Base-by-base conservation (phyloP, 148 eudicot species). In the Arctostaphylos glauca region DNA sequence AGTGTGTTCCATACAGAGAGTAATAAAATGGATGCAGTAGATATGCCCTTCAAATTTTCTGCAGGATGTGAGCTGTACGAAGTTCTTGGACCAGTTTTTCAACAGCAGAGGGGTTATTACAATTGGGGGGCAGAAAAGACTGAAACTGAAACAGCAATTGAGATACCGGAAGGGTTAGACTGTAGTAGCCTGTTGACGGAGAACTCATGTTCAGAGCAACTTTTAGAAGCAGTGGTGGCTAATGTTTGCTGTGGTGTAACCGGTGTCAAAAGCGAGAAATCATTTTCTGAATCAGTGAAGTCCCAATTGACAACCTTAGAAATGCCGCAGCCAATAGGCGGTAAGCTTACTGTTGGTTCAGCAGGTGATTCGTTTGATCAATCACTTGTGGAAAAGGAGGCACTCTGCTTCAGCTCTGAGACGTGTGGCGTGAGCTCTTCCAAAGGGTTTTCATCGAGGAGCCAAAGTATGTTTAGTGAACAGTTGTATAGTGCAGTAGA, bases 151-250 rank as follows among this genome's bases (percentile, higher is more conserved):
- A 59, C 83, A 62, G 82, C 88, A 78, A 59, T 83, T 78, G 91
- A 88, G 55, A 86, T 91, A 74, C 86, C 94, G 19, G 91, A 88
- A 74, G 88, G 83, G 77, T 80, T 82, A 54, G 88, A 85, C 77
- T 87, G 81, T 83, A 86, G 87, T 81, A 85, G 90, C 86, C 81
- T 91, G 88, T 82, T 93, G 74, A 92, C 84, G 19, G 81, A 84
- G 14, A 91, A 90, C 81, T 84, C 88, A 70, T 88, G 92, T 80
- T 76, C 91, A 6, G 97, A 92, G 83, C 88, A 95, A 86, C 98
- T 94, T 83, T 84, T 95, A 59, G 98, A 94, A 81, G 98, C 98
- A 54, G 95, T 95, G 64, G 94, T 95, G 68, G 98, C 94, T 82
- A 91, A 86, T 81, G 87, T 88, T 86, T 86, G 90, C 86, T 79